Base-by-base conservation (phyloP, 2,329 filamentous ascomycete species). In the Nemania abortiva region DNA sequence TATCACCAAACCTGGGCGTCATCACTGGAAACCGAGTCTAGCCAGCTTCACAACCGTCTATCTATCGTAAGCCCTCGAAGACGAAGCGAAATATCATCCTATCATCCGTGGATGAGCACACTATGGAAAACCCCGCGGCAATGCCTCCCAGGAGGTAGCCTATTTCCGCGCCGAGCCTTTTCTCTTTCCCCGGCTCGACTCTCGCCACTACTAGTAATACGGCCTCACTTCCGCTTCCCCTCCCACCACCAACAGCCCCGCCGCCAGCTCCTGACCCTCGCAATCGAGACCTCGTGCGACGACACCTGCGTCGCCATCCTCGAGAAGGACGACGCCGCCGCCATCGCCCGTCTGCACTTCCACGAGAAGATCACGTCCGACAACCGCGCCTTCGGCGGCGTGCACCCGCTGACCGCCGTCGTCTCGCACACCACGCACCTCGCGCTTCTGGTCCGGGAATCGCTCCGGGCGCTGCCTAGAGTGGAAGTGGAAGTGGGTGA, bases 291-390 rank as follows among this genome's bases (percentile, higher is more conserved):
- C 10, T 94, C 92, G 2, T 96, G 95, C 85, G 95, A 98, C 82
- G 95, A 98, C 83, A 97, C 95, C 0, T 95, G 92, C 66, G 94
- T 98, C 22, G 92, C 95, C 34, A 82, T 98, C 56, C 85, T 98
- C 47, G 88, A 92, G 63, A 91, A 89, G 15, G 37, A 31, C 34
- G 37, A 24, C 34, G 71, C 65, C 6, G 59, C 53, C 9, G 75
- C 74, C 61, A 64, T 79, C 55, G 89, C 91, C 10, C 84, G 82
- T 6, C 85, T 97, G 2, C 89, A 92, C 74, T 97, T 94, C 83
- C 91, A 97, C 78, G 86, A 91, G 75, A 96, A 93, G 75, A 82
- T 95, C 71, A 97, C 94, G 0, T 92, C 92, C 5, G 91, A 97
- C 79, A 94, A 93, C 78, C 88, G 89, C 59, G 82, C 84, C 29